Conservation (phyloP, 345 rosid genomes). For the Hypericum androsaemum region DNA sequence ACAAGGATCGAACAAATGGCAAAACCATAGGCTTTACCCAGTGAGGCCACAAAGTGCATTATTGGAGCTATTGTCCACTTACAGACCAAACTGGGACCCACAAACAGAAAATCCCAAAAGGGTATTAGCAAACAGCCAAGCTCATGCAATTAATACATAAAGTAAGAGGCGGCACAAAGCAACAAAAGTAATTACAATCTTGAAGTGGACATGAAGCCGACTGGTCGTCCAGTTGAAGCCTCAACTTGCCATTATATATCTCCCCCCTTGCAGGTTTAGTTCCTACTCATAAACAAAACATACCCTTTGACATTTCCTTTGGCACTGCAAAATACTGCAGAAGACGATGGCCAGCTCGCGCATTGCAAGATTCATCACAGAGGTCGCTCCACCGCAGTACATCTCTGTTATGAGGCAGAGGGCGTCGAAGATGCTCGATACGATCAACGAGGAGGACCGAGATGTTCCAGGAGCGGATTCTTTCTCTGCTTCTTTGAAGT, state of each 20-base stretch:
- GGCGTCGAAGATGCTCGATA: conserved; percentile 55
- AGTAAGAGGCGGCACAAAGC: conserved; percentile 28
- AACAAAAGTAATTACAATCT: conserved; percentile 3
- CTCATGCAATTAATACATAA: conserved; percentile 18
- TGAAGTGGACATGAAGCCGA: conserved; percentile 14
- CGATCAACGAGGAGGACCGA: conserved; percentile 23
- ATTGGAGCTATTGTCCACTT: no score
- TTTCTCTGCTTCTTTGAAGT: no score
- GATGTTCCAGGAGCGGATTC: no score
- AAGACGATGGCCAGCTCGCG: conserved; percentile 52
- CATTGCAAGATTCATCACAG: conserved; percentile 52
- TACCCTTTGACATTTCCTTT: background rate
- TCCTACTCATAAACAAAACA: conserved; percentile 17
- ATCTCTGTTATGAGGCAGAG: conserved; percentile 58
- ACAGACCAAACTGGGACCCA: conserved; percentile 11
- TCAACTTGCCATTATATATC: conserved; percentile 16
- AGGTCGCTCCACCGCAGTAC: conserved; percentile 81
- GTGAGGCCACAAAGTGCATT: conserved; percentile 17
- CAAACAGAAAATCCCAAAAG: background rate
- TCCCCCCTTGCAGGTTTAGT: background rate
- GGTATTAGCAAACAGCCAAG: conserved; percentile 1
- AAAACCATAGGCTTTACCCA: conserved; percentile 1
- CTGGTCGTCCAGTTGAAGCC: conserved; percentile 19
- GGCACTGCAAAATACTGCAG: no score
- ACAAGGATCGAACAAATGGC: conserved; percentile 16